A percentile compares a stretch with the other conserved stretches of the same genome.
These are phyloP conservation scores for Blastobotrys peoriensis DNA, from an alignment of 805 yeast species.

Conservation along the genomic window DNA sequence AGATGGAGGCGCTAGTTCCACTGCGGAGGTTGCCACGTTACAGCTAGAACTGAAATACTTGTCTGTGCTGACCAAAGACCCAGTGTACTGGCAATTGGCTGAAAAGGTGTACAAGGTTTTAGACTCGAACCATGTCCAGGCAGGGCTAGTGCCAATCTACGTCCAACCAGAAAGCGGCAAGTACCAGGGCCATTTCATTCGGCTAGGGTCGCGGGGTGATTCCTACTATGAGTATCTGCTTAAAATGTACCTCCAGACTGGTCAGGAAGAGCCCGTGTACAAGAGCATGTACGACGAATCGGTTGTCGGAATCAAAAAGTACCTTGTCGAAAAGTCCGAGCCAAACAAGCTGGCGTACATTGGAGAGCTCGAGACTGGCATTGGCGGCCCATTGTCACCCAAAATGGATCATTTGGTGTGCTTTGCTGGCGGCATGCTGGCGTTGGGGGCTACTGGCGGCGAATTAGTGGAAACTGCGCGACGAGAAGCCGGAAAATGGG, in stretches of 20 bases:
- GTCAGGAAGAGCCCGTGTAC: slow-evolving; percentile 53
- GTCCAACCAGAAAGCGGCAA: slow-evolving; percentile 69
- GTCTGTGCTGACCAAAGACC: slow-evolving; percentile 73
- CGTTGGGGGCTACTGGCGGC: slow-evolving; percentile 86
- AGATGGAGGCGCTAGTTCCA: slow-evolving; percentile 73
- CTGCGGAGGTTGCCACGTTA: slow-evolving; percentile 84
- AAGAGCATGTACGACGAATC: slow-evolving; percentile 71
- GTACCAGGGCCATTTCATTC: slow-evolving; percentile 57
- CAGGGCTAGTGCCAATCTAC: slow-evolving; percentile 79
- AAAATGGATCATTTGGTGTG: slow-evolving; percentile 94
- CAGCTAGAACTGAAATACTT: slow-evolving; percentile 84
- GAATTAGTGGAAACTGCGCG: slow-evolving; percentile 49
- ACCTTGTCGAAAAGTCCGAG: slow-evolving; percentile 51
- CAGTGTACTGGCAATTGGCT: slow-evolving; percentile 67
- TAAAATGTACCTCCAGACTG: slow-evolving; percentile 79
- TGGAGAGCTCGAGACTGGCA: slow-evolving; percentile 72
- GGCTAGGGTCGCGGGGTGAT: slow-evolving; percentile 89
- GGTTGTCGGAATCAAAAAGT: slow-evolving; percentile 67
- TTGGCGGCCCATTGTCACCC: slow-evolving; percentile 51
- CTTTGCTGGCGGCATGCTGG: slow-evolving; percentile 82
- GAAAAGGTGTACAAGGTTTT: slow-evolving; percentile 68
- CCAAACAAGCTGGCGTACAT: slow-evolving; percentile 63
- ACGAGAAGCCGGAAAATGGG: slow-evolving; percentile 45
- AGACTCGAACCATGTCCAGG: slow-evolving; percentile 56
- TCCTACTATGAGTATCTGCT: slow-evolving; percentile 85